Conservation (phyloP, 2,329 filamentous ascomycete species). For the Ophiostoma quercus region DNA sequence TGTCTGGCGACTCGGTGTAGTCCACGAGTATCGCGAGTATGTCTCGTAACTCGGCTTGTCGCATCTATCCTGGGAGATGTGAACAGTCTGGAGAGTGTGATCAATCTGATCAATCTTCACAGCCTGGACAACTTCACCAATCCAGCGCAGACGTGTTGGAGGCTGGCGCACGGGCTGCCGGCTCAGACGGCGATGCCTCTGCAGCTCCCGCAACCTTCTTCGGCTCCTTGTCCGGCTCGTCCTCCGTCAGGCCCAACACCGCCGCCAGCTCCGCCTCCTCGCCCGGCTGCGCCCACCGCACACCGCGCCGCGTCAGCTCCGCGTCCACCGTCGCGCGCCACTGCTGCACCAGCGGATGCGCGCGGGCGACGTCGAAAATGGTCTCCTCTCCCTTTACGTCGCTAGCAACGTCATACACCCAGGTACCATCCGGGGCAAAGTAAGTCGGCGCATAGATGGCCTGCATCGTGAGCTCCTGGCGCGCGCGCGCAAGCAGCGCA, state of each 20-base stretch:
- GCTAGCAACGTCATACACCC: conserved; percentile 56
- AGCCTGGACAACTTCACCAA: conserved; percentile 15
- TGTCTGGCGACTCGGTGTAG: not conserved
- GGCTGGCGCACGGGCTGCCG: conserved; percentile 10
- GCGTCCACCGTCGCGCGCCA: conserved; percentile 50
- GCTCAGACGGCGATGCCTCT: not conserved
- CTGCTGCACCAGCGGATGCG: conserved; percentile 61
- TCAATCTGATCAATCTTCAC: not conserved
- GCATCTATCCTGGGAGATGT: too few relatives aligned
- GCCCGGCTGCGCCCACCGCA: conserved; percentile 21
- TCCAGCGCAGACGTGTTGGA: conserved; percentile 20
- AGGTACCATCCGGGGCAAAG: conserved; percentile 65
- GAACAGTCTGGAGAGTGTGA: not conserved
- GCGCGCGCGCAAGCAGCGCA: conserved; percentile 46
- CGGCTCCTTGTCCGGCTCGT: not conserved
- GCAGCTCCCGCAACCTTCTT: not conserved
- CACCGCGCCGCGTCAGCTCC: conserved; percentile 35
- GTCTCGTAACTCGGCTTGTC: not conserved
- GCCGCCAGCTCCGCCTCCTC: conserved; percentile 22
- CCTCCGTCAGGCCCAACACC: conserved; percentile 24
- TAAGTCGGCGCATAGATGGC: conserved; percentile 60
- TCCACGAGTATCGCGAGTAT: not conserved
- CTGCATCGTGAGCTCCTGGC: conserved; percentile 55
- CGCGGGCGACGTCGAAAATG: conserved; percentile 58
- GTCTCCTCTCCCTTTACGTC: conserved; percentile 40